A percentile compares a stretch with the other conserved stretches of the same genome.
Evolutionary conservation across 768 basidiomycete genomes (phyloP).

Genomic region (Termitomyces sp.): DNA sequence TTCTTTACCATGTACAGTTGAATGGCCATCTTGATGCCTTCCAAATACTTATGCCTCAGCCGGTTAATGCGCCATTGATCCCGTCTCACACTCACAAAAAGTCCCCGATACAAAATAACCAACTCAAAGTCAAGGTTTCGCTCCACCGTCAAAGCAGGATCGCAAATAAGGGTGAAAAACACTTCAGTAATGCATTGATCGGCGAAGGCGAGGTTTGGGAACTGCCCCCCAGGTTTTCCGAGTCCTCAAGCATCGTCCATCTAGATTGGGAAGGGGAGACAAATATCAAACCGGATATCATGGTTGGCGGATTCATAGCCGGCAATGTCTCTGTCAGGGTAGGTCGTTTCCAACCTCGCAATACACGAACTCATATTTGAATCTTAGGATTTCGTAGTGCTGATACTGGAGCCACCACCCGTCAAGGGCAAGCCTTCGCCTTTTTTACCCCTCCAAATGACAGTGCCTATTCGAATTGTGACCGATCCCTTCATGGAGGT

Average conservation of each 20-base stretch:
- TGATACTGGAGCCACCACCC: conserved; percentile 36
- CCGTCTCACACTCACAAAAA: conserved; percentile 15
- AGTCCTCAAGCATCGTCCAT: conserved; percentile 20
- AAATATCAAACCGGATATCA: conserved; percentile 28
- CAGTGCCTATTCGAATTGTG: conserved; percentile 50
- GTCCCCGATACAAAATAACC: conserved; percentile 2
- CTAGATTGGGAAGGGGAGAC: conserved; percentile 63
- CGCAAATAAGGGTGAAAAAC: conserved; percentile 27
- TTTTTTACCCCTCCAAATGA: conserved; percentile 33
- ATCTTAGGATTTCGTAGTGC: conserved; percentile 51
- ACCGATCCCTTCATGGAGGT: conserved; percentile 45
- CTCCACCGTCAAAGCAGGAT: conserved; percentile 45
- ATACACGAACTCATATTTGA: background rate
- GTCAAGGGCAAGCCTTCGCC: conserved; percentile 24
- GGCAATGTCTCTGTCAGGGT: conserved; percentile 39
- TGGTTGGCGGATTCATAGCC: conserved; percentile 41
- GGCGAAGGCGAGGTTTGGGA: conserved; percentile 45
- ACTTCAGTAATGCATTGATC: conserved; percentile 34
- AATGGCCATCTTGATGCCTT: conserved; percentile 41
- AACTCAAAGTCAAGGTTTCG: conserved; percentile 38
- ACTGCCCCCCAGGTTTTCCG: conserved; percentile 31
- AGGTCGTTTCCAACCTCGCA: conserved; percentile 4
- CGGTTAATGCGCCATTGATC: conserved; percentile 5
- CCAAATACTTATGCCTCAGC: conserved; percentile 29
- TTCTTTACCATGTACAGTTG: conserved; percentile 65